Percentiles rank a stretch among this genome's conserved stretches.
phyloP scores from a whole-genome alignment of 805 yeast species.

The Suhomyces sp. region DNA sequence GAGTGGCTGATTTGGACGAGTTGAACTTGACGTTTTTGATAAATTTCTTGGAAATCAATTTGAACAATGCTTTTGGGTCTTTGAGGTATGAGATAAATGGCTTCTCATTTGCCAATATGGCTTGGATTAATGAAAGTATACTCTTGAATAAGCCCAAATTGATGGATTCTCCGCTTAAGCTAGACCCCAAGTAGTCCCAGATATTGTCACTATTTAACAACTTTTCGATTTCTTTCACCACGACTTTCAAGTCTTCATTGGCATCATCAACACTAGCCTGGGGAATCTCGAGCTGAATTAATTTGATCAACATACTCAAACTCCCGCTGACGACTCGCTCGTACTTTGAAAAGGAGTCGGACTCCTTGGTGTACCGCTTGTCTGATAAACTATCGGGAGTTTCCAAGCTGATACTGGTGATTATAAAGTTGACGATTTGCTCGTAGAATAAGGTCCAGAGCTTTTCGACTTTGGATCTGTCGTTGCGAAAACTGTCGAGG shows the following conservation, averaged over 20 bases:
- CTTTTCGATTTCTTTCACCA: background rate
- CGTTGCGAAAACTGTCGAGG: slow-evolving; percentile 52
- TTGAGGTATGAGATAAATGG: slow-evolving; percentile 11
- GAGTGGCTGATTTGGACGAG: slow-evolving; percentile 12
- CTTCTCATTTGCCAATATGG: slow-evolving; percentile 8
- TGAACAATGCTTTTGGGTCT: slow-evolving; percentile 29
- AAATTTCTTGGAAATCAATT: slow-evolving; percentile 42
- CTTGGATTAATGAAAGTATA: slow-evolving; percentile 20
- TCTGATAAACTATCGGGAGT: slow-evolving; percentile 66
- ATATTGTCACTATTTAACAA: slow-evolving; percentile 19
- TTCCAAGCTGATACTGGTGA: slow-evolving; percentile 54
- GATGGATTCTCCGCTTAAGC: slow-evolving; percentile 21
- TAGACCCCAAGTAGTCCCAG: slow-evolving; percentile 32
- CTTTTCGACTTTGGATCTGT: slow-evolving; percentile 43
- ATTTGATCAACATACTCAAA: slow-evolving; percentile 44
- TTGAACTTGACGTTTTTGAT: slow-evolving; percentile 42
- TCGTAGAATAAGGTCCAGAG: slow-evolving; percentile 59
- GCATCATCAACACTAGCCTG: slow-evolving; percentile 7
- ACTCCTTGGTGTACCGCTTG: slow-evolving; percentile 62
- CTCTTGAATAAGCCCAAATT: slow-evolving; percentile 32
- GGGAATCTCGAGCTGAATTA: slow-evolving; percentile 1
- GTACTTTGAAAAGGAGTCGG: slow-evolving; percentile 65
- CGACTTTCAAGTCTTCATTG: background rate
- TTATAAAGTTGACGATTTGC: slow-evolving; percentile 54
- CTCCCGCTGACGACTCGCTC: slow-evolving; percentile 52